phyloP scores from a whole-genome alignment of 331 rosid species.

The Pyrus hybrid region DNA sequence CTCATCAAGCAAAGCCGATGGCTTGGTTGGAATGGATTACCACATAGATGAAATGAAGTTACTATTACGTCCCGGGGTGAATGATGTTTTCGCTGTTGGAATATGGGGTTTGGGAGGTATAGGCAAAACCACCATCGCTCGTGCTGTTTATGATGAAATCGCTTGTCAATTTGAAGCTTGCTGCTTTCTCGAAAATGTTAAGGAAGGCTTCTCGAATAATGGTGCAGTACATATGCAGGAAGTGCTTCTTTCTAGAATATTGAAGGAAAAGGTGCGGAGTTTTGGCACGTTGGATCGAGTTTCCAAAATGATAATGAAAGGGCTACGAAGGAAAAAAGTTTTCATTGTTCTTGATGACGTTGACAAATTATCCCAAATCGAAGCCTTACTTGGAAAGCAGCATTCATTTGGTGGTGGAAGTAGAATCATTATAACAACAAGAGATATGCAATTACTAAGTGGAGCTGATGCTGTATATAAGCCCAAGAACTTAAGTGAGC shows the following conservation, averaged over 20 bases:
- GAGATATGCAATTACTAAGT: not conserved
- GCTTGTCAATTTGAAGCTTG: no score
- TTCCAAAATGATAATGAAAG: not conserved
- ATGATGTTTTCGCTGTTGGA: not conserved
- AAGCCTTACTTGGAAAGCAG: not conserved
- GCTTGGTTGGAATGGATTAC: conserved; percentile 2
- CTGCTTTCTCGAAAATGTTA: conserved; percentile 3
- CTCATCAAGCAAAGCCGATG: not conserved
- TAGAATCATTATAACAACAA: conserved; percentile 1
- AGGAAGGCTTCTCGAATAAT: not conserved
- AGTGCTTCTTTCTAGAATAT: not conserved
- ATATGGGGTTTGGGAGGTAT: conserved; percentile 2
- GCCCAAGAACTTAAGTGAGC: not conserved
- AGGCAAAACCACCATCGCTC: conserved; percentile 6
- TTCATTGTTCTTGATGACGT: conserved; percentile 4
- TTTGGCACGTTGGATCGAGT: not conserved
- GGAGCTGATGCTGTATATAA: not conserved
- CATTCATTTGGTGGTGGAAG: conserved; percentile 1
- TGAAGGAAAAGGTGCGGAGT: not conserved
- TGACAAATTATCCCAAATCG: not conserved
- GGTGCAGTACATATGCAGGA: not conserved
- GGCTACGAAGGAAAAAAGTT: not conserved
- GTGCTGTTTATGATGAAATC: not conserved
- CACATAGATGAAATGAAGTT: not conserved
- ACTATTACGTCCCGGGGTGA: not conserved